Evolutionary conservation across 148 eudicot species (phyloP).

Genomic region (Silene conica): DNA sequence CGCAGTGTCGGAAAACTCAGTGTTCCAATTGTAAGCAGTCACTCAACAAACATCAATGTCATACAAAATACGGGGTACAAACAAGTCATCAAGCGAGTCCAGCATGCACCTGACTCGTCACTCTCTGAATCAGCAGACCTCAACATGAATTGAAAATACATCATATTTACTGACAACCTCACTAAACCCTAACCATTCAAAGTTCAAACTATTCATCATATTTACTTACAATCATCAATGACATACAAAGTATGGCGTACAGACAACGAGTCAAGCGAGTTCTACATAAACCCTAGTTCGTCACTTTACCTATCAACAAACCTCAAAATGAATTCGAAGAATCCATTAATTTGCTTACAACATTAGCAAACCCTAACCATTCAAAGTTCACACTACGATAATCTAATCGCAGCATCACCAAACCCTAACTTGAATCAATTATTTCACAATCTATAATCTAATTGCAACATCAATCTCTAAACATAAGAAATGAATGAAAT

Average conservation of each 20-base stretch:
- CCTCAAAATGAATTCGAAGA: no score
- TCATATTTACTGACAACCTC: no score
- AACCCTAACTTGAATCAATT: neutral
- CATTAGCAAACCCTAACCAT: no score
- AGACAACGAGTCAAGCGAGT: no score
- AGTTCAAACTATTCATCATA: no score
- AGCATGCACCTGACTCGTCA: neutral
- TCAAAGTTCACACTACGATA: no score
- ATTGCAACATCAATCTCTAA: neutral
- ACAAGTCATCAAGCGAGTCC: neutral
- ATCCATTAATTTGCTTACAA: no score
- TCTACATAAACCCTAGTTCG: no score
- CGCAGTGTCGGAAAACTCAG: neutral
- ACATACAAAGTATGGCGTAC: no score
- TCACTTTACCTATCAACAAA: no score
- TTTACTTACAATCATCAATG: neutral
- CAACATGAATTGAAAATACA: no score
- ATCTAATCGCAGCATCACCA: no score
- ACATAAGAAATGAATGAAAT: neutral
- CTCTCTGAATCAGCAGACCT: neutral
- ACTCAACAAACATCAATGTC: neutral
- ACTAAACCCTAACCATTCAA: neutral
- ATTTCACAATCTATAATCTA: neutral
- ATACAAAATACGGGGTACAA: neutral
- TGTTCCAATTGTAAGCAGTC: neutral